These are phyloP conservation scores for Psilocybe cyanescens DNA, from an alignment of 768 basidiomycete species.

Conservation along the genomic window DNA sequence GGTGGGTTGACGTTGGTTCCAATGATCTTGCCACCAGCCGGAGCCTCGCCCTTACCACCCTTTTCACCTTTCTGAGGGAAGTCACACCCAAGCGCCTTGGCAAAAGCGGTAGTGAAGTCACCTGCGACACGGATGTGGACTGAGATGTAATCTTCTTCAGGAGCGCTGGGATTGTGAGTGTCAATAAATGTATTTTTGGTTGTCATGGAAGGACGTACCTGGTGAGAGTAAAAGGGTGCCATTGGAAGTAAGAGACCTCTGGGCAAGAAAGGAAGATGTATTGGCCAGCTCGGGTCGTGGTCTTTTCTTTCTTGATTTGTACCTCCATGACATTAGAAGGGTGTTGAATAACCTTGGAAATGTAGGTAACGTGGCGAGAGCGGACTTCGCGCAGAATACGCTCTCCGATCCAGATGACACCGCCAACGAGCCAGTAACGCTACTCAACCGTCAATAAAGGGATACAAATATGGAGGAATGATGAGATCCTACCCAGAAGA, in stretches of 20 bases:
- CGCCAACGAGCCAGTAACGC: constrained; percentile 92
- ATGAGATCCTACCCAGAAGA: constrained; percentile 82
- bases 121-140: constrained; percentile 93
- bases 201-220: constrained; percentile 45
- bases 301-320: constrained; percentile 97
- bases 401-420: constrained; percentile 84
- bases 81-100: constrained; percentile 83
- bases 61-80: constrained; percentile 55
- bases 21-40: constrained; percentile 61
- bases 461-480: constrained; percentile 2
- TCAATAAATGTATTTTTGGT: constrained; percentile 2
- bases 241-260: constrained; percentile 93
- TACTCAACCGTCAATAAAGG: constrained; percentile 27
- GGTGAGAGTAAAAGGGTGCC: constrained; percentile 97
- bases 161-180: constrained; percentile 56
- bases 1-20: constrained; percentile 60
- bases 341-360: constrained; percentile 95
- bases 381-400: constrained; percentile 92
- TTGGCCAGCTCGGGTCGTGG: constrained; percentile 80
- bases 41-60: constrained; percentile 46
- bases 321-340: constrained; percentile 94
- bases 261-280: constrained; percentile 94
- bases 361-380: constrained; percentile 88
- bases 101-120: constrained; percentile 86
- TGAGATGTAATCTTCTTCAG: constrained; percentile 94